Evolutionary conservation across 768 basidiomycete species (phyloP).

Genomic region (Pholiota microspora): DNA sequence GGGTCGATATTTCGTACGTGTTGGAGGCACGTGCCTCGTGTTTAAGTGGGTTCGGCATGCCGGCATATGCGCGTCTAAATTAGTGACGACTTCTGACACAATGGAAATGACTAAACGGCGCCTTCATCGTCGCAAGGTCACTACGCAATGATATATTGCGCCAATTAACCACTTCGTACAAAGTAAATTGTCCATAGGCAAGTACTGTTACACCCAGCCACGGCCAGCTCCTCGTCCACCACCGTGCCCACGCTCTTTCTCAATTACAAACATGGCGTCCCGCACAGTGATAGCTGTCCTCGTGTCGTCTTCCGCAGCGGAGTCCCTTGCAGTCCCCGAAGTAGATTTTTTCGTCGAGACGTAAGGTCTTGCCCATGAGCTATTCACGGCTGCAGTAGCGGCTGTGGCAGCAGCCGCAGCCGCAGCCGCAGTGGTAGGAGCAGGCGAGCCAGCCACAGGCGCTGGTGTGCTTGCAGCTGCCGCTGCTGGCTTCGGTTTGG

Average conservation of each 20-base stretch:
- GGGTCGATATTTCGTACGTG: not conserved
- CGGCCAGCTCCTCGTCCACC: constrained; percentile 75
- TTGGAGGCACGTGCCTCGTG: constrained; percentile 1
- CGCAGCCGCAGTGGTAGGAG: constrained; percentile 24
- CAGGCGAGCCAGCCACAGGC: constrained; percentile 16
- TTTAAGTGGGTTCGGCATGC: not conserved
- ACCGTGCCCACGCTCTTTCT: constrained; percentile 81
- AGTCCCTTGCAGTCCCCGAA: constrained; percentile 26
- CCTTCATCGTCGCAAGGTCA: too few relatives aligned
- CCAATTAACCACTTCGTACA: too few relatives aligned
- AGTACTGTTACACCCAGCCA: constrained; percentile 40
- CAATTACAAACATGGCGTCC: constrained; percentile 85
- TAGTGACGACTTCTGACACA: not conserved
- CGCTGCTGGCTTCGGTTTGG: constrained; percentile 32
- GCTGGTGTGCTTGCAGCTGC: constrained; percentile 30
- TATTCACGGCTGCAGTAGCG: constrained; percentile 24
- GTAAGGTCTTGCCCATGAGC: constrained; percentile 64
- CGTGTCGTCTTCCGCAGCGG: constrained; percentile 52
- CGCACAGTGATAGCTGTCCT: constrained; percentile 63
- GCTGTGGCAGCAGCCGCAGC: constrained; percentile 27
- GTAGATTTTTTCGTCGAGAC: constrained; percentile 49
- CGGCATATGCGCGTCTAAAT: not conserved
- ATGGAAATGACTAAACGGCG: not conserved
- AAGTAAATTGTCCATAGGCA: too few relatives aligned
- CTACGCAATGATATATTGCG: not conserved